These are phyloP conservation scores for Pyrenophora teres DNA, from an alignment of 2,329 filamentous ascomycete genomes.

Conservation along the genomic window DNA sequence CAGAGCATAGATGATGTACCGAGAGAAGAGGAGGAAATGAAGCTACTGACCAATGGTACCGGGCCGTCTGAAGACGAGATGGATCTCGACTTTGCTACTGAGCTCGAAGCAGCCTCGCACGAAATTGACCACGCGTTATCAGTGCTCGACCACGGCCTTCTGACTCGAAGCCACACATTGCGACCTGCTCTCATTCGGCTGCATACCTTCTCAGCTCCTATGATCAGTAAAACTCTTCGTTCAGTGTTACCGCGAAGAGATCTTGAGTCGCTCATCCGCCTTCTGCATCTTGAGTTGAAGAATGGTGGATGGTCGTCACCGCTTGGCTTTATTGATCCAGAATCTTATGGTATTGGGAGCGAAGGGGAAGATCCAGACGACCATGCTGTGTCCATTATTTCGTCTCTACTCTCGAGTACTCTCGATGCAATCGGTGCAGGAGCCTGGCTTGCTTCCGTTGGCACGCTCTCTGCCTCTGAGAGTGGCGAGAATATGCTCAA, in stretches of 20 bases:
- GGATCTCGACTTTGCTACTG: slow-evolving; percentile 45
- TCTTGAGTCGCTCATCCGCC: slow-evolving; percentile 71
- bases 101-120: slow-evolving; percentile 48
- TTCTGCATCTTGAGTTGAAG: slow-evolving; percentile 73
- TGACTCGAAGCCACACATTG: slow-evolving; percentile 66
- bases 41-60: slow-evolving; percentile 46
- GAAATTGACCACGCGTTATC: slow-evolving; percentile 72
- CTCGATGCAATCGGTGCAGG: slow-evolving; percentile 75
- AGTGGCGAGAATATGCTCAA: slow-evolving; percentile 68
- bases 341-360: slow-evolving; percentile 28
- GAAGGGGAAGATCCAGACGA: slow-evolving; percentile 64
- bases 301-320: slow-evolving; percentile 76
- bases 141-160: slow-evolving; percentile 67
- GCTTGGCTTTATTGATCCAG: slow-evolving; percentile 65
- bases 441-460: slow-evolving; percentile 64
- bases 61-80: slow-evolving; percentile 32
- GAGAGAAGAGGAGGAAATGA: slow-evolving; percentile 39
- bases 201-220: slow-evolving; percentile 64
- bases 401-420: slow-evolving; percentile 72
- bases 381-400: slow-evolving; percentile 71
- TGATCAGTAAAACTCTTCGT: slow-evolving; percentile 68
- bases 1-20: slow-evolving; percentile 64
- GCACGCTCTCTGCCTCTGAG: slow-evolving; percentile 58
- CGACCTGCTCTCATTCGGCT: slow-evolving; percentile 72
- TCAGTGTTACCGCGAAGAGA: slow-evolving; percentile 68